These are phyloP conservation scores for Pelargonium citronellum DNA, from an alignment of 441 rosid species.

Conservation along the genomic window DNA sequence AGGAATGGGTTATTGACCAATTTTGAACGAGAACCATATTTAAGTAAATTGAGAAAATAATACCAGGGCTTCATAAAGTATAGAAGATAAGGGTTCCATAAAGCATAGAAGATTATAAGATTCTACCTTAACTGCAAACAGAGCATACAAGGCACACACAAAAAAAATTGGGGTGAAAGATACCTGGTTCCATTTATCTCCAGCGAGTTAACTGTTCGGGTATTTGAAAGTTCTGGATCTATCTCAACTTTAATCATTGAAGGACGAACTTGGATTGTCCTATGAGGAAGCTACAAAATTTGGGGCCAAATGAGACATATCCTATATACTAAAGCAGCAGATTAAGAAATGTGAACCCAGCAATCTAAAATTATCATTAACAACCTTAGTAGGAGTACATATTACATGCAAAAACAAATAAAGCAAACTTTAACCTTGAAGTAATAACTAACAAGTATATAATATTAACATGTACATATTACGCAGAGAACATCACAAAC, in stretches of 20 bases:
- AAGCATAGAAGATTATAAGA: too few relatives aligned
- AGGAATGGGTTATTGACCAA: too few relatives aligned
- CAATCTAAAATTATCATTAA: neutral
- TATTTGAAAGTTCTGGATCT: conserved; percentile 28
- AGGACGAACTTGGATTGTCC: conserved; percentile 46
- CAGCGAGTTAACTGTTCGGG: conserved; percentile 36
- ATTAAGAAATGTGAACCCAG: neutral
- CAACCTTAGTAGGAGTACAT: neutral
- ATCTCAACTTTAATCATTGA: conserved; percentile 66
- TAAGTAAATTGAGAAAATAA: too few relatives aligned
- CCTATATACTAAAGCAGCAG: neutral
- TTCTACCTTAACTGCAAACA: neutral
- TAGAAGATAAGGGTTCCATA: too few relatives aligned
- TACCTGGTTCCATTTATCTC: conserved; percentile 71
- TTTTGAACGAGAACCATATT: too few relatives aligned
- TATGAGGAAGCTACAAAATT: conserved; percentile 41
- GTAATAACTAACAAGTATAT: neutral
- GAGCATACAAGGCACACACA: neutral
- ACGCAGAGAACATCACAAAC: neutral
- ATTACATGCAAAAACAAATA: neutral
- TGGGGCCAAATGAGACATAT: conserved; percentile 8
- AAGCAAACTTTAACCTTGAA: neutral
- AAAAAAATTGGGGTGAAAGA: conserved; percentile 2
- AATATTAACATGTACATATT: neutral
- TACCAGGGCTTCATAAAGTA: too few relatives aligned